Evolutionary conservation across 75 land plant genomes (phyloP).

Genomic region (Picea glauca): DNA sequence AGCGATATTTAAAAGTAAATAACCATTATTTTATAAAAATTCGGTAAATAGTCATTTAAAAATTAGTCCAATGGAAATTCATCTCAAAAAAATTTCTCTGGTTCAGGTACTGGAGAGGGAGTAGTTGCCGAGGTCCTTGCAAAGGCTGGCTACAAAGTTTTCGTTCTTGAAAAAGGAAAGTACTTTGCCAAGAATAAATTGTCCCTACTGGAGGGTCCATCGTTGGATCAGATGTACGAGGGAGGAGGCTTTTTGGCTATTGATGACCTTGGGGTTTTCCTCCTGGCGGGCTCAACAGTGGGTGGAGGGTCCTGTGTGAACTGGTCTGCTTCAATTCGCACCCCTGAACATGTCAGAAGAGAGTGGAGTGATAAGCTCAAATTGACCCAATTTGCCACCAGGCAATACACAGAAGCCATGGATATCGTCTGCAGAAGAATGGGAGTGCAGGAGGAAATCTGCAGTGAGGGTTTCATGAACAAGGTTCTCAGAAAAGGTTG

Average conservation of each 20-base stretch:
- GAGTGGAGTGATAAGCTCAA: slow-evolving; percentile 53
- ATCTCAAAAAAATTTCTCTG: no score
- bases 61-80: no score
- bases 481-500: slow-evolving; percentile 62
- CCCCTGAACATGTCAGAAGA: slow-evolving; percentile 48
- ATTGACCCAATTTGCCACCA: slow-evolving; percentile 37
- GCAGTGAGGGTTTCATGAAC: slow-evolving; percentile 49
- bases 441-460: slow-evolving; percentile 43
- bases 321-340: slow-evolving; percentile 68
- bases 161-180: no score
- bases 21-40: no score
- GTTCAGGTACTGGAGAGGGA: slow-evolving; percentile 65
- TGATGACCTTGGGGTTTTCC: slow-evolving; percentile 26
- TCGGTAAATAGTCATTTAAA: no score
- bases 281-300: slow-evolving; percentile 69
- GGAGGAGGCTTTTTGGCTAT: slow-evolving; percentile 47
- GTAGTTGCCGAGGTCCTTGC: slow-evolving; percentile 47
- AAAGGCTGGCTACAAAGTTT: not conserved
- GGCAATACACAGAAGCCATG: slow-evolving; percentile 46
- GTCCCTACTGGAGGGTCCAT: slow-evolving; percentile 62
- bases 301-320: slow-evolving; percentile 83
- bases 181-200: not conserved
- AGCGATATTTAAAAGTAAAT: no score
- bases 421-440: slow-evolving; percentile 54
- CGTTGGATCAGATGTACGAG: slow-evolving; percentile 56